Conservation (phyloP, 352 stramenopile species). For the Albugo candida region DNA sequence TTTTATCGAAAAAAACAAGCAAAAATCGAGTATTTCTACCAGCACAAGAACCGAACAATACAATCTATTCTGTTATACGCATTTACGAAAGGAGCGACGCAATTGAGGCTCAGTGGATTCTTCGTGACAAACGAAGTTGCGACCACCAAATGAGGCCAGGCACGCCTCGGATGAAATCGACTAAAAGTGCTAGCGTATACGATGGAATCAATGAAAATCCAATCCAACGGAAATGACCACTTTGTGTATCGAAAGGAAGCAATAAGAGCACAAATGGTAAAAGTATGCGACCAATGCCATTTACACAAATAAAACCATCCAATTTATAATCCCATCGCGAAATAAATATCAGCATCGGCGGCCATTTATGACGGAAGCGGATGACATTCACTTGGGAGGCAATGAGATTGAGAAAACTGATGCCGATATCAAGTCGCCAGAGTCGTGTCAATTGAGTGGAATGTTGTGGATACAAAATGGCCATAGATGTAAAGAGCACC, state of each 20-base stretch:
- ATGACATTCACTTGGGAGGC: conserved; percentile 38
- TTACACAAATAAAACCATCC: conserved; percentile 18
- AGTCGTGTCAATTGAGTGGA: conserved; percentile 20
- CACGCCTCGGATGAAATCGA: no score
- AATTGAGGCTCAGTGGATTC: no score
- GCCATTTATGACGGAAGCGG: conserved; percentile 33
- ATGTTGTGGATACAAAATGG: conserved; percentile 26
- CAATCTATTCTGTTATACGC: no score
- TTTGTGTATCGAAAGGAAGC: conserved; percentile 14
- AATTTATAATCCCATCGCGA: conserved; percentile 30
- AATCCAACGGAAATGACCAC: no score
- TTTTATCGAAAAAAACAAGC: no score
- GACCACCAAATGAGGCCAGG: no score
- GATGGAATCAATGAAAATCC: no score
- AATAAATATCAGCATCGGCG: conserved; percentile 40
- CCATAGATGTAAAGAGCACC: conserved; percentile 35
- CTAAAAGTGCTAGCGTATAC: no score
- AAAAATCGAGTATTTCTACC: no score
- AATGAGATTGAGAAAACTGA: conserved; percentile 27
- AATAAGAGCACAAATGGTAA: conserved; percentile 39
- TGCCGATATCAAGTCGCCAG: conserved; percentile 30
- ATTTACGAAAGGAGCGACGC: no score
- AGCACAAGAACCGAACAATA: no score
- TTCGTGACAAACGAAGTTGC: no score
- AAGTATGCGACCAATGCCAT: conserved; percentile 34